Percentiles rank a stretch among this genome's conserved stretches.
phyloP scores from a whole-genome alignment of 345 rosid species.

The Salix dunnii region DNA sequence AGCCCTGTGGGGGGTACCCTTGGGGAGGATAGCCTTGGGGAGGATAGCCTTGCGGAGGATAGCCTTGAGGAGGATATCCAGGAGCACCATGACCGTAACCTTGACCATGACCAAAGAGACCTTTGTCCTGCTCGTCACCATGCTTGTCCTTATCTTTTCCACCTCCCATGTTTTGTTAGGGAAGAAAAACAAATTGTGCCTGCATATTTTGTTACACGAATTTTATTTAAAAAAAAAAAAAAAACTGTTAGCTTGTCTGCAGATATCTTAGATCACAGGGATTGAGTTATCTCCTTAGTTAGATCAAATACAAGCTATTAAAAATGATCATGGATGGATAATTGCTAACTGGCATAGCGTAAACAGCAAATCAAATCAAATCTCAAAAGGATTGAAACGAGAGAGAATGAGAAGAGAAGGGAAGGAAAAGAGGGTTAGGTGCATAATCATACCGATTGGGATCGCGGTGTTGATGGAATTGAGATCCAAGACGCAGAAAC shows the following conservation, averaged over 20 bases:
- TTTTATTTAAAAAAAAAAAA: background rate
- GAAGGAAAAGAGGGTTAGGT: no score
- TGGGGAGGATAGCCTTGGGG: constrained; percentile 14
- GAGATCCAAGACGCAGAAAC: no score
- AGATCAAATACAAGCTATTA: no score
- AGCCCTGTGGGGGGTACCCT: constrained; percentile 41
- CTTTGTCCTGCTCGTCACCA: constrained; percentile 42
- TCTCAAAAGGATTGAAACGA: no score
- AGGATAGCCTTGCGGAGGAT: constrained; percentile 32
- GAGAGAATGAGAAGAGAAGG: no score
- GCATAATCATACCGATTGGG: no score
- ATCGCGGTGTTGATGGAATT: no score
- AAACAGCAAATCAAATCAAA: no score
- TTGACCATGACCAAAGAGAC: constrained; percentile 42
- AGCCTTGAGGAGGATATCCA: constrained; percentile 34
- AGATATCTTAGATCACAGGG: no score
- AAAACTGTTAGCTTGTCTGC: background rate
- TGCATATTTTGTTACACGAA: background rate
- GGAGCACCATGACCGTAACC: constrained; percentile 13
- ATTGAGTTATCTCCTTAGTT: no score
- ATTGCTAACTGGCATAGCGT: no score
- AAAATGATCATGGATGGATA: no score
- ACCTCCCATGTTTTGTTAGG: constrained; percentile 49
- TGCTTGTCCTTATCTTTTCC: constrained; percentile 45
- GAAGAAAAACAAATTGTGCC: background rate